Conservation (phyloP, 108 stramenopile genomes). For the Poteriospumella lacustris region DNA sequence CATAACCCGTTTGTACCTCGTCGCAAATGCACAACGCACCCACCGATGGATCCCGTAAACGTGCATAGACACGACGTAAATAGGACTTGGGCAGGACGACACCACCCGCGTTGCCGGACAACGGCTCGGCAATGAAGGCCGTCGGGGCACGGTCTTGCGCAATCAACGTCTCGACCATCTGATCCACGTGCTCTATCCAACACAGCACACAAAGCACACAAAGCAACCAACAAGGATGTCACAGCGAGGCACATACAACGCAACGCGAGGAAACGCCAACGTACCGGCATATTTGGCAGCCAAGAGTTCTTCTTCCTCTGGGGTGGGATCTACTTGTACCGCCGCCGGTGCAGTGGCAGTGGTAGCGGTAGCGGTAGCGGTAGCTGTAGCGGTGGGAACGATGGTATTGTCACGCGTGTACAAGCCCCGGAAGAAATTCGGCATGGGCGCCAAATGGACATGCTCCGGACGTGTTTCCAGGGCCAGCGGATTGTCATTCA, state of each 20-base stretch:
- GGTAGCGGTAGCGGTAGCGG: neutral
- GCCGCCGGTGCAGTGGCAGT: too few relatives aligned
- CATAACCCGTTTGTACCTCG: conserved; percentile 12
- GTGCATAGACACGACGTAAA: neutral
- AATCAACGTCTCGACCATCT: neutral
- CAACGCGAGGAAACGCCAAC: too few relatives aligned
- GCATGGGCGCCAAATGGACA: neutral
- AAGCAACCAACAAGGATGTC: too few relatives aligned
- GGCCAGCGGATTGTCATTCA: conserved; percentile 1
- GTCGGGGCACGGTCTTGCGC: neutral
- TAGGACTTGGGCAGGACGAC: neutral
- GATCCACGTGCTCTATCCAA: too few relatives aligned
- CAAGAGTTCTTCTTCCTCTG: too few relatives aligned
- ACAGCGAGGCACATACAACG: too few relatives aligned
- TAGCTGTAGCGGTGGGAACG: too few relatives aligned
- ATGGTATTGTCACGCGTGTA: neutral
- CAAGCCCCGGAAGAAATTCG: neutral
- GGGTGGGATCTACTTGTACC: too few relatives aligned
- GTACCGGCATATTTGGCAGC: too few relatives aligned
- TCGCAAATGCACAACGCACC: conserved; percentile 18
- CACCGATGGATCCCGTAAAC: neutral
- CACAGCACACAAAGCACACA: too few relatives aligned
- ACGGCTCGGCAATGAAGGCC: conserved; percentile 10
- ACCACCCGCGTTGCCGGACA: conserved; percentile 14
- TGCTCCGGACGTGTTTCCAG: neutral